Base-by-base conservation (phyloP, 148 eudicot genomes). In the Spergularia marina region DNA sequence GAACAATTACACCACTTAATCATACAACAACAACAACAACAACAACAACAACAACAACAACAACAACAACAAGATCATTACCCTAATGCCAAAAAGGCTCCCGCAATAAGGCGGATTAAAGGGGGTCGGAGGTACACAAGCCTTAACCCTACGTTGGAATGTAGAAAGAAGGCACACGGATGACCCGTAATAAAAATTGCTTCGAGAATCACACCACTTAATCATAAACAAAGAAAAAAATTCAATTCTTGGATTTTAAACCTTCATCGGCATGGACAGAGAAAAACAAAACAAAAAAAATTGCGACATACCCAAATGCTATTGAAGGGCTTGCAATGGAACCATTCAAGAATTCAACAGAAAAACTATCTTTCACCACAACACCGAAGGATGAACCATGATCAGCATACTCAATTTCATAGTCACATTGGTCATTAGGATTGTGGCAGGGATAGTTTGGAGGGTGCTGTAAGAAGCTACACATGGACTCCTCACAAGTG, bases 391-490 rank as follows among this genome's bases (percentile, higher is more conserved):
- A 95, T 57, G 90, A 91, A 21, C 98, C 94, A 49, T 74, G 85
- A 76, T 95, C 99, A 4, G 97, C 97, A 77, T 95, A 95, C 75
- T 83, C 85, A 70, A 95, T 80, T 82, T 88, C 89, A 78, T 95
- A 95, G 81, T 95, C 98, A 72, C 99, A 95, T 64, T 95, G 98
- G 66, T 95, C 97, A 25, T 77, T 66, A 15, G 87, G 87, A 76
- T 71, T 74, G 36, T 71, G 59, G 60, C 99, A 91, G 13, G 83
- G 76, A 56, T 68, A 75, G 72, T 83, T 81, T 25, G 18, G 78
- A 77, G 91, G 88, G 40, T 82, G 88, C 36, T 80, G 85, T 84
- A 89, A 70, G 49, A 86, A 83, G 69, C 72, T 52, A 68, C 98
- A 95, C 75, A 90, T 21, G 15, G 99, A 88, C 68, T 89, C 89